Evolutionary conservation across 208 protist species (phyloP), one percentile per base, ranked within the genome.

Genomic region (Trypanosoma cruzi): DNA sequence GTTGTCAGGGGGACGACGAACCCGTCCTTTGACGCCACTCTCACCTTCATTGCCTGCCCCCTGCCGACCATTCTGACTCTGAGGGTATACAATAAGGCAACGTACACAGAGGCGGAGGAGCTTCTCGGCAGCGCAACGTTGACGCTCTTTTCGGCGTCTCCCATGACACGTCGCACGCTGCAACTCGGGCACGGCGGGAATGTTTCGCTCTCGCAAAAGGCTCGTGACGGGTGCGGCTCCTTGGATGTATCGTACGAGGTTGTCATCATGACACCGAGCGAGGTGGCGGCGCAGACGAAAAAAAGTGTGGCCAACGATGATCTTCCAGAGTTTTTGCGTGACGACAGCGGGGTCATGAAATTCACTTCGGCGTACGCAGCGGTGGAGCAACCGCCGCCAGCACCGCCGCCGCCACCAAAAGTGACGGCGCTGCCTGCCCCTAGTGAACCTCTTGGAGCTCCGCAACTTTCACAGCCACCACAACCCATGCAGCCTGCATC

Each of bases 41-140:
- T 95, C 50, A 75, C 53, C 46, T 93, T 91, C 56, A 57, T 71
- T 0, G 59, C 72, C 61, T 92, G 86, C 62, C 74, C 80, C 1
- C 72, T 95, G 42, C 89, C 89, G 8, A 79, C 84, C 26, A 81
- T 91, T 20, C 22, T 95, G 2, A 84, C 80, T n/a, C 58, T 95
- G 28, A 63, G 71, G 14, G 89, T 81, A 37, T 79, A 86, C 34
- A 92, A 92, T 68, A 82, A 82, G 54, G 77, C 79, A 18, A 64
- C 77, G 42, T 80, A 73, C 48, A 71, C 73, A 26, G 84, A 84
- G 40, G 60, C 84, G n/a, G 84, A 92, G 66, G 84, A 90, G 58
- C 79, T 81, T 18, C 78, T 95, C 34, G 89, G 89, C 49, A 89
- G 75, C 31, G 80, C 82, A 24, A 89, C 85, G n/a, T n/a, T 94